Evolutionary conservation across 345 rosid species (phyloP).

Genomic region (Pelargonium nanum): DNA sequence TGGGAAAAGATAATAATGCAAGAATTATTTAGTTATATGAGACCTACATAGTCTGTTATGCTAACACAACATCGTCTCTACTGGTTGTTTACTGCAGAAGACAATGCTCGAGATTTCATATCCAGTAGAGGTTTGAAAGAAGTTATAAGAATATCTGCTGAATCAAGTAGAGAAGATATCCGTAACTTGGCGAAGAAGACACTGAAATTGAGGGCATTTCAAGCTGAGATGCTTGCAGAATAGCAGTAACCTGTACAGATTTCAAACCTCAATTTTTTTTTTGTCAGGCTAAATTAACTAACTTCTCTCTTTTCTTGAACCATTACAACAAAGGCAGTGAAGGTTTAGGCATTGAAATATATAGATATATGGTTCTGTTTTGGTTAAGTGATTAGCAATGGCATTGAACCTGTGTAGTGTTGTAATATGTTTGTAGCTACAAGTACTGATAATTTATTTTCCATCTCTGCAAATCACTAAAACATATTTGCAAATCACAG

Average conservation of each 20-base stretch:
- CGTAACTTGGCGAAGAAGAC: conserved; percentile 80
- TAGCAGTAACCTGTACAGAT: not conserved
- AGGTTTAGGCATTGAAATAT: not conserved
- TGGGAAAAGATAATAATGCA: too few relatives aligned
- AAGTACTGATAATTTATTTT: too few relatives aligned
- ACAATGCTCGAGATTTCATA: conserved; percentile 54
- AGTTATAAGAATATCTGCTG: conserved; percentile 52
- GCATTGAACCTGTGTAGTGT: not conserved
- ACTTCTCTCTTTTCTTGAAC: too few relatives aligned
- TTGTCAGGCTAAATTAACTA: not conserved
- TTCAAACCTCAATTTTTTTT: not conserved
- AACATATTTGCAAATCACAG: too few relatives aligned
- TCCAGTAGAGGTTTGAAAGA: conserved; percentile 49
- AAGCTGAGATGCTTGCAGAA: not conserved
- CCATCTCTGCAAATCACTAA: too few relatives aligned
- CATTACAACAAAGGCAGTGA: not conserved
- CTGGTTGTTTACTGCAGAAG: conserved; percentile 36
- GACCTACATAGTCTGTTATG: not conserved
- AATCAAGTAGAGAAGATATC: conserved; percentile 82
- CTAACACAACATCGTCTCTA: not conserved
- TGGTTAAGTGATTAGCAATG: not conserved
- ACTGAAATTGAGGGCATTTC: conserved; percentile 27
- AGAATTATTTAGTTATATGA: not conserved
- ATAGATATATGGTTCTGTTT: not conserved
- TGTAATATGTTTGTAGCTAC: not conserved